Conservation (phyloP, 2,329 filamentous ascomycete species). For the Ophiosphaerella narmari region DNA sequence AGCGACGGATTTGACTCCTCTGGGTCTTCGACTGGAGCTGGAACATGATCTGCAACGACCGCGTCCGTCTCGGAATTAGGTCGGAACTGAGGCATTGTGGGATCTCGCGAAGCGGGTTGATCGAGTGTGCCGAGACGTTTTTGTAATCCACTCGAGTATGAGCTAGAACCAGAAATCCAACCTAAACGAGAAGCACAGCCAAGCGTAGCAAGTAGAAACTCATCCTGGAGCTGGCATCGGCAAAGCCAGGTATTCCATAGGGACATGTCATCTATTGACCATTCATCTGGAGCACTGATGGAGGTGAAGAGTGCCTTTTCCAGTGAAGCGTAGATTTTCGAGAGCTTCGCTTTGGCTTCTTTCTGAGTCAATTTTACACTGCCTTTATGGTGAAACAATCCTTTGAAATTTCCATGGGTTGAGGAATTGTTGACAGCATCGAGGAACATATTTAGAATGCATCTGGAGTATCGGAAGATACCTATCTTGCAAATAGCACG, state of each 20-base stretch:
- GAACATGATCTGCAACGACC: not conserved
- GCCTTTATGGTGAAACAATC: slow-evolving; percentile 12
- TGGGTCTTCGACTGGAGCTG: not conserved
- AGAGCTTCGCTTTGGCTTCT: slow-evolving; percentile 10
- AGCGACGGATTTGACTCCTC: not conserved
- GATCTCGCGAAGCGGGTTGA: slow-evolving; percentile 51
- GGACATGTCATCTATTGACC: slow-evolving; percentile 13
- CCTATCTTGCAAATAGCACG: slow-evolving; percentile 19
- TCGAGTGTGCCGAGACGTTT: not conserved
- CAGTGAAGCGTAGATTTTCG: slow-evolving; percentile 14
- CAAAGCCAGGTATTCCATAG: slow-evolving; percentile 34
- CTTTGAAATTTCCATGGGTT: slow-evolving; percentile 1
- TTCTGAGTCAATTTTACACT: slow-evolving; percentile 4
- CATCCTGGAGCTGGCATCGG: slow-evolving; percentile 23
- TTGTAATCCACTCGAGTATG: not conserved
- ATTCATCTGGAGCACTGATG: slow-evolving; percentile 11
- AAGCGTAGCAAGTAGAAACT: slow-evolving; percentile 22
- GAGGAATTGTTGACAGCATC: slow-evolving; percentile 12
- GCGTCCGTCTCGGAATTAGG: slow-evolving; percentile 54
- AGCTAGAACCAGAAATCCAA: slow-evolving; percentile 17
- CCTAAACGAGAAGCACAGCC: slow-evolving; percentile 13
- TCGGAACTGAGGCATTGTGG: slow-evolving; percentile 70
- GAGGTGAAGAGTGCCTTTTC: slow-evolving; percentile 21
- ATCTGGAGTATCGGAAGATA: slow-evolving; percentile 32
- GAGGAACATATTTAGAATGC: slow-evolving; percentile 27